Evolutionary conservation across 1,139 yeast genomes (phyloP), one percentile per base, ranked within the genome.

Genomic region (Meyerozyma smithsonii): DNA sequence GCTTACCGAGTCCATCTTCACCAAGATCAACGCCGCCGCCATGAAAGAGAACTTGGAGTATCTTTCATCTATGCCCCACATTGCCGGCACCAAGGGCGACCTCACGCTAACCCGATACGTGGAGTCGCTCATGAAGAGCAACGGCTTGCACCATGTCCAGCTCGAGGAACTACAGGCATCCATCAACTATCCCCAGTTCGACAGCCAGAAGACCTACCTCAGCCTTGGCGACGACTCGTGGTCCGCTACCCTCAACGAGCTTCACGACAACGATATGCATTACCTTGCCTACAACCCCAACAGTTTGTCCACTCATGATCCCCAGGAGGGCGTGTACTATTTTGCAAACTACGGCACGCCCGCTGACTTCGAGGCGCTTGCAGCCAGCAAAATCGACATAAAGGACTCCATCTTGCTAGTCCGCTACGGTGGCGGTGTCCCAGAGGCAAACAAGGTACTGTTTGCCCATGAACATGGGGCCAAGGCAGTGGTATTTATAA

Each of bases 81-180:
- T 81, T 46, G 81, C 96, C 0, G 97, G 97, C 2, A 82, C 97
- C 2, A 77, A 77, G 15, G 97, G 96, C 14, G 97, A 89, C 56
- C 60, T 79, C 44, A 72, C 88, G 0, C 62, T 88, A 28, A 82
- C 88, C 1, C 69, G 73, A 44, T 88, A 83, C 56, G 69, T 90
- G 17, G 71, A 76, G 46, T 69, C 72, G 11, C 74, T 75, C 42
- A 78, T 86, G 62, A 56, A 61, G 18, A 73, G 77, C 41, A 77
- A 78, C 48, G 84, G 86, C 2, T 53, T 86, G 36, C 62, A 66
- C 32, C 46, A 66, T n/a, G 69, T 76, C 7, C 78, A 75, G 28
- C 70, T 76, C 39, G 63, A 72, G 25, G 76, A 73, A 41, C 64
- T 77, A 39, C 69, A 67, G 38, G 72, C 80, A 4, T 82, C 70